A percentile compares a stretch with the other conserved stretches of the same genome.
Conservation (phyloP, 805 yeast genomes). For the Yamadazyma takamatsuzukensis region DNA sequence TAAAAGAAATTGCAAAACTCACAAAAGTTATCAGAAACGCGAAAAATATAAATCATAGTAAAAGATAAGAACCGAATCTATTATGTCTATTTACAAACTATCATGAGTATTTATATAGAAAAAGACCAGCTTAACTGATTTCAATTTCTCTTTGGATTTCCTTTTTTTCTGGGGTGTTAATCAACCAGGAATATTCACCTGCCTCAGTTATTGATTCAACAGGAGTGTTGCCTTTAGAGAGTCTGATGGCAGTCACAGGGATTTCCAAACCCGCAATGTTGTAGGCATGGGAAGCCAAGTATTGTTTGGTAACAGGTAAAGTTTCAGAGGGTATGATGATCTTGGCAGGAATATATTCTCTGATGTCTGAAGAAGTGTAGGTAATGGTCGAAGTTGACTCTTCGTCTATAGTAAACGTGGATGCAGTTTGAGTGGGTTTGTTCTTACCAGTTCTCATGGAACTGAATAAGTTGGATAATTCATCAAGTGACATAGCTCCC, state of each 20-base stretch:
- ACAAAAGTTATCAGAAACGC: too few relatives aligned
- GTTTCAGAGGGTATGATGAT: constrained; percentile 16
- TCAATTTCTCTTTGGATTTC: constrained; percentile 5
- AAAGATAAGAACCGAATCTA: too few relatives aligned
- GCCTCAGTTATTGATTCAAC: constrained; percentile 16
- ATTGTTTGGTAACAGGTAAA: constrained; percentile 25
- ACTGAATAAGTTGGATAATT: constrained; percentile 33
- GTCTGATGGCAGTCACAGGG: constrained; percentile 20
- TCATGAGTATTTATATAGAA: too few relatives aligned
- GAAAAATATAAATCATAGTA: too few relatives aligned
- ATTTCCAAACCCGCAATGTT: constrained; percentile 31
- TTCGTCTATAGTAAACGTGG: constrained; percentile 12
- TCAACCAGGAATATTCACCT: constrained; percentile 26
- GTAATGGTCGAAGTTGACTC: constrained; percentile 10
- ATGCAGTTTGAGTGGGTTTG: constrained; percentile 4
- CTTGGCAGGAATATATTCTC: constrained; percentile 23
- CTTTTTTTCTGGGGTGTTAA: constrained; percentile 26
- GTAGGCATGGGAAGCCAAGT: constrained; percentile 21
- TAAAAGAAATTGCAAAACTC: constrained; percentile 2
- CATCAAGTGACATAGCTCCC: constrained; percentile 34
- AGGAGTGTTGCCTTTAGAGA: constrained; percentile 2
- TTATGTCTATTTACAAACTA: too few relatives aligned
- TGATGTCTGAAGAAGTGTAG: constrained; percentile 30
- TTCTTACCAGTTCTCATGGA: constrained; percentile 17
- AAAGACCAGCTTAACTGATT: too few relatives aligned